These are phyloP conservation scores for Trypanosoma cruzi DNA, from an alignment of 208 protist genomes.

Conservation along the genomic window DNA sequence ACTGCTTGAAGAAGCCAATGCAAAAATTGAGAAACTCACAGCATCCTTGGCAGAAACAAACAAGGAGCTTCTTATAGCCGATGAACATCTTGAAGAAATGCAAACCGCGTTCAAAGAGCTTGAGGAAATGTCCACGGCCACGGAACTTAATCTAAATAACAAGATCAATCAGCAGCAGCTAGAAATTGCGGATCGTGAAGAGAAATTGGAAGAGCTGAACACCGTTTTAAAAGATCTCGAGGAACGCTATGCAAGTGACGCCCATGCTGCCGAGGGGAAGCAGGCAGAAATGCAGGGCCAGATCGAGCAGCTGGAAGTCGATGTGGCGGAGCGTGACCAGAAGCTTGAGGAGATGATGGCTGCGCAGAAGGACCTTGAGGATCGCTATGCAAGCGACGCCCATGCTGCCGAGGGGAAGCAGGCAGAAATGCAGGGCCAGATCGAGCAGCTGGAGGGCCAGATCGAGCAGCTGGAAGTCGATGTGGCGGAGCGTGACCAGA, in stretches of 20 bases:
- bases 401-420: constrained; percentile 27
- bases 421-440: constrained; percentile 20
- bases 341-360: constrained; percentile 25
- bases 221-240: constrained; percentile 7
- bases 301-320: constrained; percentile 5
- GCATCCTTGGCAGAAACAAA: background rate
- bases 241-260: constrained; percentile 12
- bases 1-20: constrained; percentile 10
- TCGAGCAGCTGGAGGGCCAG: constrained; percentile 26
- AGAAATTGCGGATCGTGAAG: constrained; percentile 17
- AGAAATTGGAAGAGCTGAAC: constrained; percentile 11
- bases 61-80: constrained; percentile 11
- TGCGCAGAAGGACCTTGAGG: constrained; percentile 28
- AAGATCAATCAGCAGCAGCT: constrained; percentile 16
- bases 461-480: constrained; percentile 11
- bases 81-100: constrained; percentile 19
- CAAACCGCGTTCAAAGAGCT: constrained; percentile 20
- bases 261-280: constrained; percentile 20
- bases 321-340: constrained; percentile 1
- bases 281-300: constrained; percentile 1
- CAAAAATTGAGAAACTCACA: constrained; percentile 13
- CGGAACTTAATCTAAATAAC: constrained; percentile 21
- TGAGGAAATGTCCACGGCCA: constrained; percentile 11
- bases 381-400: constrained; percentile 14
- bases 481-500: constrained; percentile 21